These are phyloP conservation scores for Leccinum uliginosum DNA, from an alignment of 768 basidiomycete genomes.

Conservation along the genomic window DNA sequence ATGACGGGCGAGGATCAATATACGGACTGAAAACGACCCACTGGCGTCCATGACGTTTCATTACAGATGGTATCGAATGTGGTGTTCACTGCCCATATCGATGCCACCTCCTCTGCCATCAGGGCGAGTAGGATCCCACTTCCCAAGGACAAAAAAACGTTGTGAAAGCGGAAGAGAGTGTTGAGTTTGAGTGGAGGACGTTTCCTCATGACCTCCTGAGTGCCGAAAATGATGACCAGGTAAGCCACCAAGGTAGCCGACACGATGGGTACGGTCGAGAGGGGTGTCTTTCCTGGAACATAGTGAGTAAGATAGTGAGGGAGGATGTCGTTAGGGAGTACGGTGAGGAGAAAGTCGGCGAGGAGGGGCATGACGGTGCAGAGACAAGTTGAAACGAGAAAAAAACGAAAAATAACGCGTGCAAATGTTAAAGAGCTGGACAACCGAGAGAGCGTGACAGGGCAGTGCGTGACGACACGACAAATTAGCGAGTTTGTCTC, in stretches of 20 bases:
- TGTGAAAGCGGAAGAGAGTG: conserved; percentile 84
- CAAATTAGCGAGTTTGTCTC: too few species aligned
- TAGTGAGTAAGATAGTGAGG: conserved; percentile 40
- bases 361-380: conserved; percentile 58
- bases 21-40: conserved; percentile 38
- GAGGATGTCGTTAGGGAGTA: conserved; percentile 46
- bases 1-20: conserved; percentile 1
- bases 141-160: conserved; percentile 80
- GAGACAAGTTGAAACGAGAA: conserved; percentile 24
- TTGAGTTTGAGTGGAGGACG: conserved; percentile 71
- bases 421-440: conserved; percentile 22
- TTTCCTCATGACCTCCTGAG: conserved; percentile 80
- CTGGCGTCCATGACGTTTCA: conserved; percentile 78
- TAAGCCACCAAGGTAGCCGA: conserved; percentile 68
- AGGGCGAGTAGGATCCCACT: conserved; percentile 81
- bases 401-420: conserved; percentile 8
- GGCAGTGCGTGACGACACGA: conserved; percentile 4
- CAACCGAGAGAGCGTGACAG: conserved; percentile 29
- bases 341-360: conserved; percentile 64
- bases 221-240: conserved; percentile 84
- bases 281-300: conserved; percentile 52
- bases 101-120: conserved; percentile 89
- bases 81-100: conserved; percentile 69
- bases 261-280: conserved; percentile 65
- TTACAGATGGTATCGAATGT: conserved; percentile 76